Evolutionary conservation across 2,329 filamentous ascomycete genomes (phyloP), one percentile per base, ranked within the genome.

Genomic region (Aspergillus sp.): DNA sequence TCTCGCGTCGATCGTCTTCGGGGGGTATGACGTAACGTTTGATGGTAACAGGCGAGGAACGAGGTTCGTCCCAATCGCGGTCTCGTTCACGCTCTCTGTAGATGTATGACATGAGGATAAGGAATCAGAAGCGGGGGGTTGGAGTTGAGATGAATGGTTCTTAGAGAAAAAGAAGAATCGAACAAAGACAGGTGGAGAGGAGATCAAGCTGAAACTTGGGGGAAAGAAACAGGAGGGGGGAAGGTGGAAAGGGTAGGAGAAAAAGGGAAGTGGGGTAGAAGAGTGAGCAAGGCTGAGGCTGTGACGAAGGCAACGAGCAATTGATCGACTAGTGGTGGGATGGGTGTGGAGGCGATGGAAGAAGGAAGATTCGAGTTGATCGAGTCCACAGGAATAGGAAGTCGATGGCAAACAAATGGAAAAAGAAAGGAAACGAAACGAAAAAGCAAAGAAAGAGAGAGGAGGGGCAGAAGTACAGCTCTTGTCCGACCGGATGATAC

Each of bases 1-100:
- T 66, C 18, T 74, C 71, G 55, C 72, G 70, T 54, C 75, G 73
- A 49, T 75, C 69, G 49, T 79, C 76, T n/a, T 78, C 76, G 32
- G 74, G 63, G 26, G 76, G 71, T 58, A 81, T 73, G 65, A 80
- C 75, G 77, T 88, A 88, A 67, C 85, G 84, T 70, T 84, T 85
- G 65, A 87, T 81, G 29, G 75, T 79, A 55, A 78, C 73, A 39
- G 72, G 70, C 61, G 75, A 72, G 60, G 75, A 72, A 56, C 76
- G 74, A 61, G 71, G 69, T 49, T 79, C 77, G 59, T 80, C 77
- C 69, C 74, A 79, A 54, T 77, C 73, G 26, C 74, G 73, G 39
- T 74, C 74, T 54, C 75, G 69, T 52, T 78, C 73, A 49, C 73
- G 69, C 55, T 78, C 76, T 71, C 73, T 71, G 67, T 77, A 75